Evolutionary conservation across 768 basidiomycete species (phyloP).

Genomic region (Tulasnella sp.): DNA sequence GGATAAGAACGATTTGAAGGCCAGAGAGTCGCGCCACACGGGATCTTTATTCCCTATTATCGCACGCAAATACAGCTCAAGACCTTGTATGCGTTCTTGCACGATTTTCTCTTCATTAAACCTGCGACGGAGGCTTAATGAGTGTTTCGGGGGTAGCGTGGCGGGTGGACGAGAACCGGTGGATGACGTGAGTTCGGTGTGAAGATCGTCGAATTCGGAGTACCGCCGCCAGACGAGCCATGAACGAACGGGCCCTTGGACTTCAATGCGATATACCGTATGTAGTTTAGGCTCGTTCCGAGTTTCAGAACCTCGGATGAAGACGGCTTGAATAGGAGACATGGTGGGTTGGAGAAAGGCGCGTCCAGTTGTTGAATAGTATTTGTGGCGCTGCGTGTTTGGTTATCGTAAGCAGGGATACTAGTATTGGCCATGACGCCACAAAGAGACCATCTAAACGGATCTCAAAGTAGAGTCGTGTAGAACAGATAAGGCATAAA

Average conservation of each 20-base stretch:
- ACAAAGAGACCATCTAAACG: too few relatives aligned
- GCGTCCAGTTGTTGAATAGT: too few relatives aligned
- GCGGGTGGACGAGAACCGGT: slow-evolving; percentile 68
- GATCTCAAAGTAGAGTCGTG: too few relatives aligned
- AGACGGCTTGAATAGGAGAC: slow-evolving; percentile 57
- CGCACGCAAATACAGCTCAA: slow-evolving; percentile 77
- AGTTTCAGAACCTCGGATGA: slow-evolving; percentile 56
- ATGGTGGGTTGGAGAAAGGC: too few relatives aligned
- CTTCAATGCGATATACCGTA: slow-evolving; percentile 66
- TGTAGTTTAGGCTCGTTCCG: slow-evolving; percentile 62
- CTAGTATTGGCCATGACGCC: too few relatives aligned
- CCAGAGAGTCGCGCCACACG: slow-evolving; percentile 65
- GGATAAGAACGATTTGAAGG: slow-evolving; percentile 79
- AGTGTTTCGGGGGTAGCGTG: slow-evolving; percentile 74
- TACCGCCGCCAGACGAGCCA: slow-evolving; percentile 94
- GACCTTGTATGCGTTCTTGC: slow-evolving; percentile 61
- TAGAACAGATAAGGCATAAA: too few relatives aligned
- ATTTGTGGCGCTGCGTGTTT: too few relatives aligned
- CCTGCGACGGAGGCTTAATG: slow-evolving; percentile 47
- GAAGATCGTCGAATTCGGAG: slow-evolving; percentile 83
- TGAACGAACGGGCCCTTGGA: slow-evolving; percentile 78
- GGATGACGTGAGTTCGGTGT: slow-evolving; percentile 68
- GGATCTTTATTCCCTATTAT: slow-evolving; percentile 74
- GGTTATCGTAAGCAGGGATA: too few relatives aligned
- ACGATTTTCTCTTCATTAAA: slow-evolving; percentile 39